Percentiles rank a stretch among this genome's conserved stretches.
Evolutionary conservation across 371 early-diverging fungal genomes (phyloP).

Genomic region (Polyrhizophydium stewartii): DNA sequence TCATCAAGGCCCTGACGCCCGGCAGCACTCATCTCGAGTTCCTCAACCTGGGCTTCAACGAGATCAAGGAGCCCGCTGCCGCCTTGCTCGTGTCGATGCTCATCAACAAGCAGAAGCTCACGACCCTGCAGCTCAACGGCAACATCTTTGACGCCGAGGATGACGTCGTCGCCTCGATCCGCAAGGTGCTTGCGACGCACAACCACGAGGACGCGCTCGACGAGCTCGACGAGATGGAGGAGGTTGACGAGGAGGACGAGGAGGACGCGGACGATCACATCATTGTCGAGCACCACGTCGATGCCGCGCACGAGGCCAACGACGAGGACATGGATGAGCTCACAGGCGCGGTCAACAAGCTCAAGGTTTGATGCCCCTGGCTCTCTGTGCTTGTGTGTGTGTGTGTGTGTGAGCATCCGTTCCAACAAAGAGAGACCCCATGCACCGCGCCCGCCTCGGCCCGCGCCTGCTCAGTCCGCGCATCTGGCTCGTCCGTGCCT

Average conservation of each 20-base stretch:
- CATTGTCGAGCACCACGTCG: too few species aligned
- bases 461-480: too few species aligned
- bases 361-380: too few species aligned
- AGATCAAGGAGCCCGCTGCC: slow-evolving; percentile 75
- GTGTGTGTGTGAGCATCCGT: too few species aligned
- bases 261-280: slow-evolving; percentile 46
- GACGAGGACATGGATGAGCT: too few species aligned
- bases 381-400: too few species aligned
- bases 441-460: too few species aligned
- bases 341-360: too few species aligned
- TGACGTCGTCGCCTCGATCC: slow-evolving; percentile 62
- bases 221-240: slow-evolving; percentile 93
- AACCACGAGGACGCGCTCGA: slow-evolving; percentile 78
- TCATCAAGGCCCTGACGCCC: slow-evolving; percentile 62
- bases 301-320: too few species aligned
- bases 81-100: slow-evolving; percentile 63
- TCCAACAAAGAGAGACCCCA: too few species aligned
- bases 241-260: slow-evolving; percentile 66
- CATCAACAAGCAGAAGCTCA: slow-evolving; percentile 57
- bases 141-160: slow-evolving; percentile 84
- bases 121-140: slow-evolving; percentile 82
- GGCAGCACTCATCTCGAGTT: slow-evolving; percentile 56
- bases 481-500: too few species aligned
- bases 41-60: slow-evolving; percentile 81
- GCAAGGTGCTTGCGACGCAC: slow-evolving; percentile 62